Evolutionary conservation across 805 yeast species (phyloP).

Genomic region (Starmerella powellii): DNA sequence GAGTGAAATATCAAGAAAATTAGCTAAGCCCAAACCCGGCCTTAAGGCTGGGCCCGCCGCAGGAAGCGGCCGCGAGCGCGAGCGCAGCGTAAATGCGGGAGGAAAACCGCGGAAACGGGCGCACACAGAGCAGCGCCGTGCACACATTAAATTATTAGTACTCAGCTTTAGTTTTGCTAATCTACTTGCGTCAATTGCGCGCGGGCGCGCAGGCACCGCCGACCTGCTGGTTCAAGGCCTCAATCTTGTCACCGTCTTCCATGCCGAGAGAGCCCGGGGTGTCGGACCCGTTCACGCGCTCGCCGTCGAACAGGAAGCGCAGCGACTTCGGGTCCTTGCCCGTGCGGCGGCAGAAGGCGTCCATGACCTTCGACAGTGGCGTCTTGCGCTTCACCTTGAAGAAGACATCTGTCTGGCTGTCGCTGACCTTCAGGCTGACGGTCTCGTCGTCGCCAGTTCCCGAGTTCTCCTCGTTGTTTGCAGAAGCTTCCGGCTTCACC

Average conservation of each 20-base stretch:
- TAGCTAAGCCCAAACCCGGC: background rate
- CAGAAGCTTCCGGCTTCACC: slow-evolving; percentile 12
- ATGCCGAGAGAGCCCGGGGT: slow-evolving; percentile 83
- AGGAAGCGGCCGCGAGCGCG: no score
- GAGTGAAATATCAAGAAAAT: background rate
- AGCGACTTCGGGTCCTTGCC: slow-evolving; percentile 74
- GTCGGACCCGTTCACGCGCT: slow-evolving; percentile 72
- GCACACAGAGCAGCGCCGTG: no score
- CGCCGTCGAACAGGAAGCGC: slow-evolving; percentile 88
- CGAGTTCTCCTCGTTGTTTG: background rate
- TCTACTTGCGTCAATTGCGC: no score
- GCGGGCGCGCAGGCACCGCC: no score
- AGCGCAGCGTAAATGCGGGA: no score
- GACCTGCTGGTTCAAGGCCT: slow-evolving; percentile 90
- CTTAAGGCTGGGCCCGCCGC: background rate
- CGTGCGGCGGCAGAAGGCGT: slow-evolving; percentile 95
- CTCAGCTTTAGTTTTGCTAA: no score
- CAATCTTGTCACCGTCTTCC: slow-evolving; percentile 93
- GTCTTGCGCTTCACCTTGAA: slow-evolving; percentile 91
- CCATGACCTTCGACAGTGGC: slow-evolving; percentile 88
- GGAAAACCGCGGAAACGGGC: no score
- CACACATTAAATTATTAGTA: no score
- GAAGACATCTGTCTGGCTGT: slow-evolving; percentile 84
- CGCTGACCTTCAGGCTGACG: slow-evolving; percentile 86
- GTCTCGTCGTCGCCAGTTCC: slow-evolving; percentile 40